Percentiles rank a stretch among this genome's conserved stretches.
Conservation (phyloP, 257 asterid species). For the Plantago elongata region DNA sequence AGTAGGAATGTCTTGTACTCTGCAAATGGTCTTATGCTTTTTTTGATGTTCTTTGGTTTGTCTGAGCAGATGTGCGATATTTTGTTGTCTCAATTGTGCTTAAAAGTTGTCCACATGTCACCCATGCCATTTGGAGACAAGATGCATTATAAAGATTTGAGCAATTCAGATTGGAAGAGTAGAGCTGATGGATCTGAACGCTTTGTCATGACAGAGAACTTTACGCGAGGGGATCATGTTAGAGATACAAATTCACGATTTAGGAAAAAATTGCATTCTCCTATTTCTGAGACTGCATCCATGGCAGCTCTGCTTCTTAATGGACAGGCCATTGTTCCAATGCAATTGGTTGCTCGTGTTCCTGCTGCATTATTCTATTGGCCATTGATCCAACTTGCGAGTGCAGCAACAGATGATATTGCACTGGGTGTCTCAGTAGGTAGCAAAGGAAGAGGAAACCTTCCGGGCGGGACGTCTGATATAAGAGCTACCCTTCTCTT, state of each 20-base stretch:
- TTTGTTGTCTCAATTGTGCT: constrained; percentile 86
- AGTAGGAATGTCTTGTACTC: too few species aligned
- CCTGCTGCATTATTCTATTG: constrained; percentile 96
- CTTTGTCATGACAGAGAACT: constrained; percentile 31
- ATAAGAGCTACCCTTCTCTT: constrained; percentile 94
- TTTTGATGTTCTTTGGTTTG: constrained; percentile 20
- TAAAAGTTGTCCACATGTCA: constrained; percentile 60
- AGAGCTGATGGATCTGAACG: constrained; percentile 49
- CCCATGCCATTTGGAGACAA: constrained; percentile 46
- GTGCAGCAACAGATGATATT: constrained; percentile 95
- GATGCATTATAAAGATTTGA: constrained; percentile 45
- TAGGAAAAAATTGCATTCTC: constrained; percentile 36
- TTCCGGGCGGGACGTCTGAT: constrained; percentile 98
- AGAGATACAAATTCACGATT: constrained; percentile 49
- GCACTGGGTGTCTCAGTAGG: constrained; percentile 99
- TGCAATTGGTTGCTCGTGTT: constrained; percentile 97
- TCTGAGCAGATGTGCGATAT: constrained; percentile 91
- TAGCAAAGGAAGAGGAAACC: constrained; percentile 99
- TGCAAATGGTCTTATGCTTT: too few species aligned
- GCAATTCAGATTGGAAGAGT: constrained; percentile 40
- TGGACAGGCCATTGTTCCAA: constrained; percentile 97
- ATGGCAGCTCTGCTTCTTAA: constrained; percentile 89
- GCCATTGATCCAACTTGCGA: constrained; percentile 98
- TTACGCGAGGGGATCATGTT: constrained; percentile 35
- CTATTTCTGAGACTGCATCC: constrained; percentile 64